A percentile compares a stretch with the other conserved stretches of the same genome.
Evolutionary conservation across 106 monocot genomes (phyloP).

Genomic region (Triglochin maritima): DNA sequence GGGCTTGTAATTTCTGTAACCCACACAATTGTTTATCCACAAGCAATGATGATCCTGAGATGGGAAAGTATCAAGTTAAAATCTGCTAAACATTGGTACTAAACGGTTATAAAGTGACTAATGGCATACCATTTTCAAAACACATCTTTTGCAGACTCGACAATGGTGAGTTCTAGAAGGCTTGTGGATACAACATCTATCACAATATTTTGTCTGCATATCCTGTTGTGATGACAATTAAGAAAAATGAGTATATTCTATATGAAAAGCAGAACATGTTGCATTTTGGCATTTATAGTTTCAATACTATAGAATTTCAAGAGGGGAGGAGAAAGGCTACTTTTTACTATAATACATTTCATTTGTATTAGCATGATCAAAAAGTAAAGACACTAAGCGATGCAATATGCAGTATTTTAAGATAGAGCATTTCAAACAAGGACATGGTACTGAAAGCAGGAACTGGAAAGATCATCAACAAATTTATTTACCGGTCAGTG

Average conservation of each 20-base stretch:
- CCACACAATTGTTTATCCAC: slow-evolving; percentile 92
- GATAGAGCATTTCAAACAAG: no score
- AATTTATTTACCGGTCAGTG: no score
- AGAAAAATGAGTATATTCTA: background rate
- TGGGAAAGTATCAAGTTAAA: background rate
- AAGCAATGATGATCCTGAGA: slow-evolving; percentile 92
- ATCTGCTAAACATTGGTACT: background rate
- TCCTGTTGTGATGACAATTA: slow-evolving; percentile 25
- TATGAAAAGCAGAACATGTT: background rate
- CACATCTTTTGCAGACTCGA: slow-evolving; percentile 79
- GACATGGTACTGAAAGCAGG: no score
- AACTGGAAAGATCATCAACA: no score
- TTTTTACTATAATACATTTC: no score
- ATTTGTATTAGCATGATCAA: no score
- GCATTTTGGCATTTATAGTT: background rate
- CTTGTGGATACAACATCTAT: slow-evolving; percentile 59
- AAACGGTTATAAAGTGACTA: background rate
- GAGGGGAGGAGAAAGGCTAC: no score
- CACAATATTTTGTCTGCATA: slow-evolving; percentile 40
- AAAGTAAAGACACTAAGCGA: no score
- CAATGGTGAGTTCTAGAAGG: slow-evolving; percentile 86
- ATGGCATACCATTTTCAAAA: slow-evolving; percentile 84
- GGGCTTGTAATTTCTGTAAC: slow-evolving; percentile 81
- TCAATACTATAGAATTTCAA: background rate
- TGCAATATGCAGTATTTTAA: no score